Base-by-base conservation (phyloP, 2,329 filamentous ascomycete genomes). In the Falciphora oryzae region DNA sequence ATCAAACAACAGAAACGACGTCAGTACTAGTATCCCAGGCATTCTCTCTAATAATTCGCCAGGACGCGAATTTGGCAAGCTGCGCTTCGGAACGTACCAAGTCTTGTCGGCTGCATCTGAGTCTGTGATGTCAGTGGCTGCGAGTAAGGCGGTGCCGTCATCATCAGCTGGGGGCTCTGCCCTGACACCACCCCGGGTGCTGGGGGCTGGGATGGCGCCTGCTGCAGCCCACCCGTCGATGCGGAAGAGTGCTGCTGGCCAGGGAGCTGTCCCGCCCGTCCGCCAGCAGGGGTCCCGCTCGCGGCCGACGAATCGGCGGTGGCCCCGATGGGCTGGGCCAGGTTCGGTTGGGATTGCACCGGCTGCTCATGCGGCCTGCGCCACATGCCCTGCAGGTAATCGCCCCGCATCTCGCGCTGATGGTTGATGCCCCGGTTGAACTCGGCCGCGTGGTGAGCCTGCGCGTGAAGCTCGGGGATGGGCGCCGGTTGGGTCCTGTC, bases 401-500 rank as follows among this genome's bases (percentile, higher is more conserved):
- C 89, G 66, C 83, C 85, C 65, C 95, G 90, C 76, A 90, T 89
- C 56, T 87, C 87, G 65, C 94, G 89, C 75, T 93, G 90, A 70
- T 90, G 85, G 71, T 90, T 92, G 63, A 98, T 82, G 60, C 85
- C 85, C 71, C 95, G 92, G 79, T 94, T 98, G 79, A 90, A 96
- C 70, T 98, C 94, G 65, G 92, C 92, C 25, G 94, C 90, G 68
- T 96, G 92, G 62, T 92, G 87, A 32, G 93, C 92, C 75, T 97
- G 93, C 59, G 90, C 89, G 68, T 95, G 83, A 64, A 98, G 87
- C 71, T 98, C 94, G 60, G 85, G 82, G 32, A 91, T 83, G 35
- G 89, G 86, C 68, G 89, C 91, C 14, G 92, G 83, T 73, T 93
- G 88, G 11, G 89, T 91, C 70, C 92, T 85, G 74, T 98, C 95